phyloP scores from a whole-genome alignment of 257 asterid genomes.

The Solanum medicagineum region DNA sequence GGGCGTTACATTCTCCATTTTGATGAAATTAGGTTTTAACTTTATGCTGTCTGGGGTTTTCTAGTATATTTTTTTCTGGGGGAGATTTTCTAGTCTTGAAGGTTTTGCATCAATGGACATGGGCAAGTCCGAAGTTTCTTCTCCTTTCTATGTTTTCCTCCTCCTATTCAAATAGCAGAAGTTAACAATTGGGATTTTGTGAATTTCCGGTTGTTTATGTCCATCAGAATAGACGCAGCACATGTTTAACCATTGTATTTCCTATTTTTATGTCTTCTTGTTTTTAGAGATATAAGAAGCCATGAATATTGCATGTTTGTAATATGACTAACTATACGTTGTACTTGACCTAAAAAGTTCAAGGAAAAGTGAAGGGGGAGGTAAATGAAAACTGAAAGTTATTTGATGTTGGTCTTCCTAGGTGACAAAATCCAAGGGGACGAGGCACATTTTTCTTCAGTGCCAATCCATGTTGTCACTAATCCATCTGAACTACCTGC shows the following conservation, averaged over 20 bases:
- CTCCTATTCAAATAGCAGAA: not conserved
- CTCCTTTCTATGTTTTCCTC: not conserved
- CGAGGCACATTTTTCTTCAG: constrained; percentile 36
- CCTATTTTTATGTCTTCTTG: not conserved
- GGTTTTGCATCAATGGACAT: not conserved
- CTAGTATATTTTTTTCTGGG: not conserved
- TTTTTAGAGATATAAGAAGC: not conserved
- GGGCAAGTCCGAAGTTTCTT: not conserved
- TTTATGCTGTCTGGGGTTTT: not conserved
- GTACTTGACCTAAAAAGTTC: not conserved
- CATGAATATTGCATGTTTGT: not conserved
- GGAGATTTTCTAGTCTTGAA: not conserved
- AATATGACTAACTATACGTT: not conserved
- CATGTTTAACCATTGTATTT: not conserved
- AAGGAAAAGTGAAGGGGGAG: not conserved
- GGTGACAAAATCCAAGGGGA: constrained; percentile 33
- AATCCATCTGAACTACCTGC: constrained; percentile 70
- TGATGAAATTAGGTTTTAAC: not conserved
- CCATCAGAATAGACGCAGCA: not conserved
- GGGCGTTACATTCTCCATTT: not conserved
- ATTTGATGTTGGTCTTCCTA: constrained; percentile 15
- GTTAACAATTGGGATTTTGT: not conserved
- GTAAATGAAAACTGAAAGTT: not conserved
- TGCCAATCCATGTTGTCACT: constrained; percentile 76
- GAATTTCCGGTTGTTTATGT: not conserved